phyloP scores from a whole-genome alignment of 139 green algal species.

The Auxenochlorella protothecoides region DNA sequence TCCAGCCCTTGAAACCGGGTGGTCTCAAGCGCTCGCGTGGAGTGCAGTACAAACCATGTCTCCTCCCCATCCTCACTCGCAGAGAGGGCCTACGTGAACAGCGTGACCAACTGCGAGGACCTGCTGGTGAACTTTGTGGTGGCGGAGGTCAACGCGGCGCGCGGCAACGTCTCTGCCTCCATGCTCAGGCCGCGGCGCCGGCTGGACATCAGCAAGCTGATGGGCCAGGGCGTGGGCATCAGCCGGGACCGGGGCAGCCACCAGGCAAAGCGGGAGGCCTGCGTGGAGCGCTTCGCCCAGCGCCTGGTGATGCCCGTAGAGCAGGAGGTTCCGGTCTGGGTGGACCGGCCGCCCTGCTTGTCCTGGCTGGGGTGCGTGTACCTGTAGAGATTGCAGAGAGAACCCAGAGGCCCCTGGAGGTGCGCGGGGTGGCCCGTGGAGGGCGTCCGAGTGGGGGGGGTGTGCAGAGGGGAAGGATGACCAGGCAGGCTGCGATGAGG shows the following conservation, averaged over 20 bases:
- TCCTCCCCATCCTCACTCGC: neutral
- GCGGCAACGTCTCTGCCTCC: neutral
- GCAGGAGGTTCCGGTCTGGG: neutral
- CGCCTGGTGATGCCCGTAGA: neutral
- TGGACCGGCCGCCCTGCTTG: neutral
- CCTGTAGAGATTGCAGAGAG: neutral
- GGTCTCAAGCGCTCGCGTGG: too few species aligned
- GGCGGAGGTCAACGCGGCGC: neutral
- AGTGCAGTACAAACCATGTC: neutral
- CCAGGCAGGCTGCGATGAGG: too few species aligned
- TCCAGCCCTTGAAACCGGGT: too few species aligned
- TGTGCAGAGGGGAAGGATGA: too few species aligned
- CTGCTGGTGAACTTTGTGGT: constrained; percentile 40
- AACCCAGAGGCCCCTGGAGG: too few species aligned
- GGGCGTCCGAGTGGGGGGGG: too few species aligned
- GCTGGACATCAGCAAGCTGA: constrained; percentile 9
- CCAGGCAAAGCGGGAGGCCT: neutral
- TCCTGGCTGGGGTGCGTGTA: neutral
- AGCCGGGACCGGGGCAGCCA: neutral
- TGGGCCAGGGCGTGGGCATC: neutral
- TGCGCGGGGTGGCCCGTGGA: too few species aligned
- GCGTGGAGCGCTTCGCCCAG: neutral
- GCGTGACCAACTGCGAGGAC: constrained; percentile 40
- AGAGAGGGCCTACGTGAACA: constrained; percentile 18
- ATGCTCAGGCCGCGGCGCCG: neutral